A percentile compares a stretch with the other conserved stretches of the same genome.
These are phyloP conservation scores for Aspergillus candidus DNA, from an alignment of 2,329 filamentous ascomycete species.

Conservation along the genomic window DNA sequence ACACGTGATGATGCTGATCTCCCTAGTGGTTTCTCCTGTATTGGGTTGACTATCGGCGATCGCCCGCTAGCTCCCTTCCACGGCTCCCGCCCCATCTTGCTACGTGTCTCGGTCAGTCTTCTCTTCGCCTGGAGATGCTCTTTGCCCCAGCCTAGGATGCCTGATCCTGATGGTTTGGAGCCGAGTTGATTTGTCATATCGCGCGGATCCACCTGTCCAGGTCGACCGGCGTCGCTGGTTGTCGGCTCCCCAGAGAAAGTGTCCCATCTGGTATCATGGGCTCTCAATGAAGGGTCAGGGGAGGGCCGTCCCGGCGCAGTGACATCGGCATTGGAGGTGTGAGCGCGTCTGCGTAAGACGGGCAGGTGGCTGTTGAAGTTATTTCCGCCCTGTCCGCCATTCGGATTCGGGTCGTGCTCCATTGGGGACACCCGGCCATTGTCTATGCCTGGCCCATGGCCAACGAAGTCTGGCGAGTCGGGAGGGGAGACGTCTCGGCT, in stretches of 20 bases:
- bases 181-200: conserved; percentile 16
- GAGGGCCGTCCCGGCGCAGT: not conserved
- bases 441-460: conserved; percentile 21
- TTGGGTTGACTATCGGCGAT: conserved; percentile 56
- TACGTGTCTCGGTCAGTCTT: conserved; percentile 28
- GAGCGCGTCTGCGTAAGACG: conserved; percentile 18
- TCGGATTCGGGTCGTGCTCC: conserved; percentile 19
- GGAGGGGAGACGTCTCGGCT: conserved; percentile 45
- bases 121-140: conserved; percentile 35
- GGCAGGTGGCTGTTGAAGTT: conserved; percentile 26
- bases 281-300: not conserved
- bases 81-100: conserved; percentile 39
- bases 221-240: conserved; percentile 49
- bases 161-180: conserved; percentile 22
- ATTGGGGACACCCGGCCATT: conserved; percentile 38
- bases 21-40: conserved; percentile 54
- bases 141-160: conserved; percentile 28
- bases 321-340: conserved; percentile 7
- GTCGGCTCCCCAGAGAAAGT: conserved; percentile 61
- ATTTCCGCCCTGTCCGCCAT: conserved; percentile 14
- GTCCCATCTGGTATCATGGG: conserved; percentile 49
- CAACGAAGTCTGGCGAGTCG: conserved; percentile 34
- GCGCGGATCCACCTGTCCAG: conserved; percentile 53
- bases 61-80: conserved; percentile 72
- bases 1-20: conserved; percentile 50